Percentiles rank a stretch among this genome's conserved stretches.
Evolutionary conservation across 805 yeast genomes (phyloP).

Genomic region (Phaffomyces opuntiae): DNA sequence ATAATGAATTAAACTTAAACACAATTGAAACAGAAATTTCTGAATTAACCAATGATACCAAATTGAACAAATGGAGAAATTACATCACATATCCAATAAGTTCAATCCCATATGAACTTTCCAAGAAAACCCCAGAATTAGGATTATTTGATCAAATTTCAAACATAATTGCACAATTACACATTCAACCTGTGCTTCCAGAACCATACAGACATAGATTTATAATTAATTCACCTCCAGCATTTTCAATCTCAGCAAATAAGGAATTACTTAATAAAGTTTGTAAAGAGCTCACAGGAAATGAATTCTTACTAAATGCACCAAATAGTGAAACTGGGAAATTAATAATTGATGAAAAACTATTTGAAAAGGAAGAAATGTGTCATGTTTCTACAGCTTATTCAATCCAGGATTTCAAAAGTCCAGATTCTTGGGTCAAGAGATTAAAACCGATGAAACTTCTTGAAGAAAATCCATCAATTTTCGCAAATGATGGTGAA

Average conservation of each 20-base stretch:
- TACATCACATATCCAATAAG: constrained; percentile 10
- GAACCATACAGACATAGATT: not conserved
- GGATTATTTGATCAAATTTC: not conserved
- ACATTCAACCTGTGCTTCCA: not conserved
- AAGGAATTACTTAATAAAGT: not conserved
- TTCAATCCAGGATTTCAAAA: not conserved
- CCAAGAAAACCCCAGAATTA: not conserved
- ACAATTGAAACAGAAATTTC: not conserved
- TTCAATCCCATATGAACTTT: not conserved
- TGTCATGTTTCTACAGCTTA: not conserved
- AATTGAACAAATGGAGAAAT: constrained; percentile 11
- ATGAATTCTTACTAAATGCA: not conserved
- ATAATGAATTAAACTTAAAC: not conserved
- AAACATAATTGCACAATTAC: not conserved
- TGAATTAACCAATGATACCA: not conserved
- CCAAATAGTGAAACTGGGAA: not conserved
- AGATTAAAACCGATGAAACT: constrained; percentile 5
- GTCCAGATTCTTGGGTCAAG: constrained; percentile 1
- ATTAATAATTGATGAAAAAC: no score
- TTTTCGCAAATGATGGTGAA: not conserved
- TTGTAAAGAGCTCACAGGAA: not conserved
- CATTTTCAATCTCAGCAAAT: not conserved
- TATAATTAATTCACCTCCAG: not conserved
- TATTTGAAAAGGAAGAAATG: no score
- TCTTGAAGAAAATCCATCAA: not conserved